A percentile compares a stretch with the other conserved stretches of the same genome.
phyloP scores from a whole-genome alignment of 805 yeast species.

The Sugiyamaella lignohabitans region DNA sequence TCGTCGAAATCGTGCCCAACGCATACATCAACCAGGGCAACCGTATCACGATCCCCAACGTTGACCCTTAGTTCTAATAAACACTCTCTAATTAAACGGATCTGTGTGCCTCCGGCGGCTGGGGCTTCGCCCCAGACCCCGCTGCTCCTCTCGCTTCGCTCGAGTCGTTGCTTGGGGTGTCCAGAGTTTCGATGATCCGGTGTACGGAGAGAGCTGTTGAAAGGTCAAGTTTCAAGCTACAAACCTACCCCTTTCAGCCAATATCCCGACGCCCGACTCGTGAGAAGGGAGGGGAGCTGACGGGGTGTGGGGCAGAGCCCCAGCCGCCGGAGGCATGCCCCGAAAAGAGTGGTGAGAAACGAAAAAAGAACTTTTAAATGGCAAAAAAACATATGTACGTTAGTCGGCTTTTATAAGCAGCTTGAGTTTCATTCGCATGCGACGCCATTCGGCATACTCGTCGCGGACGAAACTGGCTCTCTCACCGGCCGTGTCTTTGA shows the following conservation, averaged over 20 bases:
- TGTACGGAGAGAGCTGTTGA: too few relatives aligned
- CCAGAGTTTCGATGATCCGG: too few relatives aligned
- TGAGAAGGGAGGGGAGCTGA: not conserved
- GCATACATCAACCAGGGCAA: slow-evolving; percentile 47
- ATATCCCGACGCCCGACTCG: too few relatives aligned
- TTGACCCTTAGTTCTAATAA: slow-evolving; percentile 13
- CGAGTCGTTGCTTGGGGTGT: too few relatives aligned
- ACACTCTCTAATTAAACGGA: not conserved
- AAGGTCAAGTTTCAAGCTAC: too few relatives aligned
- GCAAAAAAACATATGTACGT: not conserved
- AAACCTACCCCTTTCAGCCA: too few relatives aligned
- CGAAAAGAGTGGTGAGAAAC: not conserved
- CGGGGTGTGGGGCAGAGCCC: not conserved
- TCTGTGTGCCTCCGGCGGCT: not conserved
- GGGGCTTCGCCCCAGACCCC: not conserved
- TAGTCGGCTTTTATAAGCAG: slow-evolving; percentile 23
- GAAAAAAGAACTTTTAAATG: not conserved
- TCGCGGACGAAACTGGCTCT: slow-evolving; percentile 25
- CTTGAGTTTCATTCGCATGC: slow-evolving; percentile 25
- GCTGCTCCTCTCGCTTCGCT: not conserved
- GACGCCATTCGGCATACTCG: slow-evolving; percentile 30
- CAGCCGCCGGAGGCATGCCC: not conserved
- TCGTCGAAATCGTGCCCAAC: slow-evolving; percentile 80
- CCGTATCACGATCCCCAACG: slow-evolving; percentile 22
- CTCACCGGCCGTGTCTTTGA: slow-evolving; percentile 35